Conservation (phyloP, 1,284 basidiomycete species). For the Neonothopanus nambi region DNA sequence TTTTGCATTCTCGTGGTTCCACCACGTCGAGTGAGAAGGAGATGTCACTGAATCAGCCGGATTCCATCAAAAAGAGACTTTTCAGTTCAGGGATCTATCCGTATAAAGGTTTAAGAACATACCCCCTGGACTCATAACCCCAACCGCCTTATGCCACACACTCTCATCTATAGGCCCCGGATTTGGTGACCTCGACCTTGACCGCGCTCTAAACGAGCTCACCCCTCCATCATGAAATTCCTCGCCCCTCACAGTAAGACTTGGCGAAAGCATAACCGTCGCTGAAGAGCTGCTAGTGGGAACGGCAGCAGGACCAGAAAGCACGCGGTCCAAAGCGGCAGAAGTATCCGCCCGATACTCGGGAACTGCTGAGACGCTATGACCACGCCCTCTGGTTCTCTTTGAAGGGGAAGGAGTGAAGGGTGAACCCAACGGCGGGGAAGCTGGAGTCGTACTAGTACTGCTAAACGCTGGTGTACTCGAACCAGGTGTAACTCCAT, state of each 20-base stretch:
- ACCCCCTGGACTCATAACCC: neutral
- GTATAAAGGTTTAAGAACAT: neutral
- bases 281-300: neutral
- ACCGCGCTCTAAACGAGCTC: neutral
- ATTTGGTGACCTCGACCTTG: neutral
- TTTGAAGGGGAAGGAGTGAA: neutral
- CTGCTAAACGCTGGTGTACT: too few relatives aligned
- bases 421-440: neutral
- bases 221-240: neutral
- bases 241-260: neutral
- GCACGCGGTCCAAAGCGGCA: neutral
- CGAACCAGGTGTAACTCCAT: too few relatives aligned
- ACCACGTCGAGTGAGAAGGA: neutral
- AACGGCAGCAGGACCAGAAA: neutral
- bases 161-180: slow-evolving; percentile 2
- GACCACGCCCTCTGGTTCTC: neutral
- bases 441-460: neutral
- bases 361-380: neutral
- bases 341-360: neutral
- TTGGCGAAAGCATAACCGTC: neutral
- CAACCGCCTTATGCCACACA: neutral
- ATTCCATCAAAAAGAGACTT: too few relatives aligned
- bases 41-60: neutral
- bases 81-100: neutral
- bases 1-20: neutral